These are phyloP conservation scores for Melanogaster broomeanus DNA, from an alignment of 768 basidiomycete species.

Conservation along the genomic window DNA sequence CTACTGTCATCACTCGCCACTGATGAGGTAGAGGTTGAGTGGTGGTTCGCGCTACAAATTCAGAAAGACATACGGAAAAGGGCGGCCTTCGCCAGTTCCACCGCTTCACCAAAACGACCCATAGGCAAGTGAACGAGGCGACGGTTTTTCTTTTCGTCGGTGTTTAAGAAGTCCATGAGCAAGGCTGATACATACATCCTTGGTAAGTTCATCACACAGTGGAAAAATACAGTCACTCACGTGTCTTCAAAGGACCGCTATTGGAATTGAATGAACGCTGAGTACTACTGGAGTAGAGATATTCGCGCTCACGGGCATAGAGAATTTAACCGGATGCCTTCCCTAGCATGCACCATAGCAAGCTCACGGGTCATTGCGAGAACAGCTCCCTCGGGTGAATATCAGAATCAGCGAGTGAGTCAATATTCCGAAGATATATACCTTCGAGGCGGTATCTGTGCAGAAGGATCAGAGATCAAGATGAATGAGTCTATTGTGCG, in stretches of 20 bases:
- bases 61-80: conserved; percentile 78
- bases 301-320: conserved; percentile 81
- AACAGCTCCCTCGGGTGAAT: conserved; percentile 74
- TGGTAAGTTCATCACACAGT: neutral
- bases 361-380: conserved; percentile 97
- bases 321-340: conserved; percentile 95
- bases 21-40: conserved; percentile 25
- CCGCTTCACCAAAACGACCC: conserved; percentile 96
- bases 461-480: conserved; percentile 7
- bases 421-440: conserved; percentile 24
- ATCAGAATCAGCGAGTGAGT: conserved; percentile 8
- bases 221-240: conserved; percentile 46
- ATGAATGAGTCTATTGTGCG: neutral
- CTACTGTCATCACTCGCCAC: conserved; percentile 95
- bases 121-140: conserved; percentile 90
- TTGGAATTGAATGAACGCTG: conserved; percentile 7
- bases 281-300: neutral
- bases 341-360: conserved; percentile 96
- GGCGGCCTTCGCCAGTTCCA: conserved; percentile 92
- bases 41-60: conserved; percentile 1
- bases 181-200: conserved; percentile 56
- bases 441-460: conserved; percentile 93
- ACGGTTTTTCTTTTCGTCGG: conserved; percentile 91
- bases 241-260: conserved; percentile 94
- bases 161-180: conserved; percentile 98